These are phyloP conservation scores for Fraxinus americana DNA, from an alignment of 257 asterid species.

Conservation along the genomic window DNA sequence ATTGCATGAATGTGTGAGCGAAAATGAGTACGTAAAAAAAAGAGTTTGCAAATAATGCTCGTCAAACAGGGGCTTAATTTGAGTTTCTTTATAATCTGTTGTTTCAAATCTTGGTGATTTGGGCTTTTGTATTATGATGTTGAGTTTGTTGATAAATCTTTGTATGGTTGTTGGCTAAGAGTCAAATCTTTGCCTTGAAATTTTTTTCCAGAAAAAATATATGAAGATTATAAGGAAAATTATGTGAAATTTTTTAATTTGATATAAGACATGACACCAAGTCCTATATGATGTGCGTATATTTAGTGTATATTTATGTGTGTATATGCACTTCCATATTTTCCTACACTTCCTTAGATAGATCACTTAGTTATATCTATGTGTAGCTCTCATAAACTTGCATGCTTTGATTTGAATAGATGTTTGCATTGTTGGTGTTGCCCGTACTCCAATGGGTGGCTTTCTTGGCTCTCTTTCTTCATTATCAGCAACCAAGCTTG, in stretches of 20 bases:
- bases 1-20: too few species aligned
- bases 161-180: too few species aligned
- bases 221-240: neutral
- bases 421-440: slow-evolving; percentile 97
- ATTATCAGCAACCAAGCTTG: slow-evolving; percentile 89
- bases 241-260: neutral
- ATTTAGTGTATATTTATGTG: neutral
- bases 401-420: slow-evolving; percentile 46
- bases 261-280: neutral
- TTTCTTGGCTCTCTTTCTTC: slow-evolving; percentile 95
- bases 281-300: neutral
- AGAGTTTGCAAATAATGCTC: too few species aligned
- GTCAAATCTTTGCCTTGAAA: too few species aligned
- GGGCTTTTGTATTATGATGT: neutral
- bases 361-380: neutral
- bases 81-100: neutral
- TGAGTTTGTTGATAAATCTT: neutral
- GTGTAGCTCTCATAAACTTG: neutral
- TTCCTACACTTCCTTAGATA: neutral
- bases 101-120: neutral
- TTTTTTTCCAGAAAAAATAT: neutral
- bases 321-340: neutral
- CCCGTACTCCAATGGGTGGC: slow-evolving; percentile 96
- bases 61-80: neutral
- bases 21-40: too few species aligned